Evolutionary conservation across 1,284 basidiomycete genomes (phyloP).

Genomic region (Schizopora paradoxa): DNA sequence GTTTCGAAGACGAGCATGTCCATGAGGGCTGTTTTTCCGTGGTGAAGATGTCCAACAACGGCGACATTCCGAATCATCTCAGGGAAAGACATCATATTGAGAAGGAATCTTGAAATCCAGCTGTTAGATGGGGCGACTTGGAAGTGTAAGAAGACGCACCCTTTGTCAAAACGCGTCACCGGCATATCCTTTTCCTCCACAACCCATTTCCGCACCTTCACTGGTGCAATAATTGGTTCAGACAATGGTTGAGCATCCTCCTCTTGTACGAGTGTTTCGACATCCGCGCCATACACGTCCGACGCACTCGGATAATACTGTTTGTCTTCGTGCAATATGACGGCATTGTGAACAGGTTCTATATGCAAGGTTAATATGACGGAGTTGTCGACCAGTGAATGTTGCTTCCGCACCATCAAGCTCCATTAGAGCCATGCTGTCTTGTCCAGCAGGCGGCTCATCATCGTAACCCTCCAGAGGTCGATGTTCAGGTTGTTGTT

Average conservation of each 20-base stretch:
- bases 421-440: slow-evolving; percentile 69
- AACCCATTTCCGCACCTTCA: slow-evolving; percentile 89
- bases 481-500: slow-evolving; percentile 29
- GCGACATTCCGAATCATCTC: slow-evolving; percentile 96
- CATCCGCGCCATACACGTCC: slow-evolving; percentile 90
- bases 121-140: slow-evolving; percentile 11
- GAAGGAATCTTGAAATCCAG: slow-evolving; percentile 63
- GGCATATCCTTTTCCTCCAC: slow-evolving; percentile 93
- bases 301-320: slow-evolving; percentile 94
- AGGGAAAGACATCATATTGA: slow-evolving; percentile 89
- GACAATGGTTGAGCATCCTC: slow-evolving; percentile 95
- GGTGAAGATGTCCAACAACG: slow-evolving; percentile 93
- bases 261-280: slow-evolving; percentile 97
- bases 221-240: slow-evolving; percentile 93
- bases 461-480: slow-evolving; percentile 77
- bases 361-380: slow-evolving; percentile 5
- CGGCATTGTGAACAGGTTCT: slow-evolving; percentile 80
- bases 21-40: slow-evolving; percentile 95
- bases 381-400: background rate
- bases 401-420: slow-evolving; percentile 59
- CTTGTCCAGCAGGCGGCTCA: slow-evolving; percentile 45
- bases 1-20: slow-evolving; percentile 98
- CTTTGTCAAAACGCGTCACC: slow-evolving; percentile 89
- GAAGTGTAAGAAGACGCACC: slow-evolving; percentile 45
- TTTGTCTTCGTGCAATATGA: slow-evolving; percentile 95